phyloP scores from a whole-genome alignment of 1,139 yeast genomes.

The Candida glucosophila region DNA sequence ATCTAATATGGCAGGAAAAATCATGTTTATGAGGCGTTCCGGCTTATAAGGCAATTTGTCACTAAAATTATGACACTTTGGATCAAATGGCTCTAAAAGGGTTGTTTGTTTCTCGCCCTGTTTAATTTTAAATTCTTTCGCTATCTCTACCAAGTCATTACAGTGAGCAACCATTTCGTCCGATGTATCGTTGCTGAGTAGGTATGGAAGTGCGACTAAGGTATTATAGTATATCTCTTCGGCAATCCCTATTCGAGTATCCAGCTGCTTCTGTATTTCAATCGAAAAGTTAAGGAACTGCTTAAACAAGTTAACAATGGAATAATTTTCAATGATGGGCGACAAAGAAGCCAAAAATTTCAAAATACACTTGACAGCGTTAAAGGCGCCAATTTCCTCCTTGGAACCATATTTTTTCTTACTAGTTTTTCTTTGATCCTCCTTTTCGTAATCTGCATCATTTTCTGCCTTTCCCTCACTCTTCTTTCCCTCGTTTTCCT shows the following conservation, averaged over 20 bases:
- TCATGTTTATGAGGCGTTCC: constrained; percentile 40
- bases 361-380: constrained; percentile 58
- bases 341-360: constrained; percentile 62
- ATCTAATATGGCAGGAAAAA: constrained; percentile 43
- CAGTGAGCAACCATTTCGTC: constrained; percentile 26
- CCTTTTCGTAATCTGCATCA: too few relatives aligned
- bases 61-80: constrained; percentile 20
- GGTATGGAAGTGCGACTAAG: constrained; percentile 61
- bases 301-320: constrained; percentile 42
- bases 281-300: constrained; percentile 51
- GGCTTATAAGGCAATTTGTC: constrained; percentile 44
- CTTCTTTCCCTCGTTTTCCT: constrained; percentile 6
- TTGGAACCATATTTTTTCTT: constrained; percentile 11
- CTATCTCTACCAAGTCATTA: constrained; percentile 36
- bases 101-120: constrained; percentile 6
- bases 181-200: constrained; percentile 39
- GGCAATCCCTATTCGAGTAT: constrained; percentile 47
- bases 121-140: constrained; percentile 27
- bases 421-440: too few relatives aligned
- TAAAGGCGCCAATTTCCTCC: constrained; percentile 60
- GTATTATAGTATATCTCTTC: constrained; percentile 63
- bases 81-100: constrained; percentile 32
- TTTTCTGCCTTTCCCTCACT: too few relatives aligned
- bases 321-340: constrained; percentile 50
- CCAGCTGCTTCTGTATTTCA: constrained; percentile 38